Evolutionary conservation across 495 filamentous ascomycete genomes (phyloP).

Genomic region (Hypoxylon lienhwacheense): DNA sequence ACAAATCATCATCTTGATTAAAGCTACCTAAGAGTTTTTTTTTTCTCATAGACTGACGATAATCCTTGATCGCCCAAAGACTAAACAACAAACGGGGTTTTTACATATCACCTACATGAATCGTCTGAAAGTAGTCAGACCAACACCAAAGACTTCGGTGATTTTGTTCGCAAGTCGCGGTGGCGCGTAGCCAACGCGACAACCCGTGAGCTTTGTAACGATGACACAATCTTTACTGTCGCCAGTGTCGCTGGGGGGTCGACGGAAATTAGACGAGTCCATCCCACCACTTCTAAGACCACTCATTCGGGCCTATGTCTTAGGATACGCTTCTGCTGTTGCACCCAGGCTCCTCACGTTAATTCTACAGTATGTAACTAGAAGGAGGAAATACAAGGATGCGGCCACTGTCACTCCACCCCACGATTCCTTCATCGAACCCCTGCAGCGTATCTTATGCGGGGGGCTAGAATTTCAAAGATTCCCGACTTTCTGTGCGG

Average conservation of each 20-base stretch:
- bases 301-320: conserved; percentile 69
- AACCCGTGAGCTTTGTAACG: conserved; percentile 14
- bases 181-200: conserved; percentile 24
- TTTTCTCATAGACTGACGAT: background rate
- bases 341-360: conserved; percentile 66
- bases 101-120: conserved; percentile 2
- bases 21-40: too few relatives aligned
- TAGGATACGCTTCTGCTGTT: conserved; percentile 74
- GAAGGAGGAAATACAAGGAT: conserved; percentile 52
- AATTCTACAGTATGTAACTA: conserved; percentile 49
- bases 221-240: conserved; percentile 30
- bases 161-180: conserved; percentile 16
- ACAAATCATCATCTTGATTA: conserved; percentile 1
- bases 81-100: background rate
- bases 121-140: background rate
- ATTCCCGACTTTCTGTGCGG: conserved; percentile 83
- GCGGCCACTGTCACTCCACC: conserved; percentile 38
- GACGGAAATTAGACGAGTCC: conserved; percentile 38
- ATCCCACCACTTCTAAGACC: conserved; percentile 57
- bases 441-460: conserved; percentile 47
- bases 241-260: conserved; percentile 26
- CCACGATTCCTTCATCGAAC: conserved; percentile 44
- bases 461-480: conserved; percentile 56
- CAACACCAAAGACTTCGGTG: too few relatives aligned
- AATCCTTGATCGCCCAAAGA: background rate